phyloP scores from a whole-genome alignment of 2,329 filamentous ascomycete species.

The Colletotrichum truncatum region DNA sequence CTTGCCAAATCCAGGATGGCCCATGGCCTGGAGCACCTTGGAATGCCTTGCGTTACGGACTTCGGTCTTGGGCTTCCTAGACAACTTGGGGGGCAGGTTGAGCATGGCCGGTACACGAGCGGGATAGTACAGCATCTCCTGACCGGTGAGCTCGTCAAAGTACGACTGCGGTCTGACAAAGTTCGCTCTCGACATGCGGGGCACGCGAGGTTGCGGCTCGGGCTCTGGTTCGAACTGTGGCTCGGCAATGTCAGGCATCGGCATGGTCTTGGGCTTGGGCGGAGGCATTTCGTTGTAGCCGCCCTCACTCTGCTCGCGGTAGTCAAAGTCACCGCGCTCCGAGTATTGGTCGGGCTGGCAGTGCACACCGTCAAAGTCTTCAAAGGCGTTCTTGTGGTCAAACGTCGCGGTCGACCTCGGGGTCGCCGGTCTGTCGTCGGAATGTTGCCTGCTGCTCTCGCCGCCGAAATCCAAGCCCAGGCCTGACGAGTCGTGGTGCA shows the following conservation, averaged over 20 bases:
- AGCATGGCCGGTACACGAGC: slow-evolving; percentile 94
- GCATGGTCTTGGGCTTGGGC: slow-evolving; percentile 32
- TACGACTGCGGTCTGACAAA: slow-evolving; percentile 64
- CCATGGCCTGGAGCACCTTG: slow-evolving; percentile 73
- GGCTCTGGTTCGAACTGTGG: slow-evolving; percentile 32
- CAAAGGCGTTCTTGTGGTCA: slow-evolving; percentile 71
- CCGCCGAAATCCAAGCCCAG: slow-evolving; percentile 21
- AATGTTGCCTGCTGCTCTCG: slow-evolving; percentile 5
- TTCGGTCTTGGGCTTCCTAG: slow-evolving; percentile 72
- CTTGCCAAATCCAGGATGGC: slow-evolving; percentile 27
- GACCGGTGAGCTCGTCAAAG: slow-evolving; percentile 70
- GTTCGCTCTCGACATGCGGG: slow-evolving; percentile 34
- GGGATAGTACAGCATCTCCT: slow-evolving; percentile 93
- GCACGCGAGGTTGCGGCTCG: slow-evolving; percentile 29
- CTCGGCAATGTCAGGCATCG: slow-evolving; percentile 32
- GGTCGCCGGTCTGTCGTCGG: slow-evolving; percentile 38
- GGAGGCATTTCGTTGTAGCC: neutral
- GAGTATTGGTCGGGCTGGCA: slow-evolving; percentile 64
- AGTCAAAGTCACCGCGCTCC: slow-evolving; percentile 29
- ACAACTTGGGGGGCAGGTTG: slow-evolving; percentile 89
- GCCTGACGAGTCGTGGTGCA: slow-evolving; percentile 33
- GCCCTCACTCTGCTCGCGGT: slow-evolving; percentile 18
- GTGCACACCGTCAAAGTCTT: slow-evolving; percentile 85
- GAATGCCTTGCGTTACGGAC: slow-evolving; percentile 77
- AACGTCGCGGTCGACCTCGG: slow-evolving; percentile 47